These are phyloP conservation scores for Monosporascus cannonballus DNA, from an alignment of 2,329 filamentous ascomycete species.

Conservation along the genomic window DNA sequence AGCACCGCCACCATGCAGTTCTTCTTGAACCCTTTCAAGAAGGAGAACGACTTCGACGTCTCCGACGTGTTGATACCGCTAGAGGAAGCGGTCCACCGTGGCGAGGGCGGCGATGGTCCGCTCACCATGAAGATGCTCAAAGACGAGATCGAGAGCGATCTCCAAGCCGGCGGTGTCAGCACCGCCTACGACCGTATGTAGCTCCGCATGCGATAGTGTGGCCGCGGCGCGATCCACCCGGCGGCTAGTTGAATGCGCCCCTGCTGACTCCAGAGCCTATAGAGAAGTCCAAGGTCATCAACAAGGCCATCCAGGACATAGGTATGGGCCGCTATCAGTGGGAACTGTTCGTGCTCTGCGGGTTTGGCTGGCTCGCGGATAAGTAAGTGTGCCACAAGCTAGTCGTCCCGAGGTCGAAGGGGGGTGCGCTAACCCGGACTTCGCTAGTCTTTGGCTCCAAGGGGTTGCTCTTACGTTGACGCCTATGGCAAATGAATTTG, in stretches of 20 bases:
- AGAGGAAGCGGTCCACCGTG: background rate
- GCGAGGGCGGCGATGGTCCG: background rate
- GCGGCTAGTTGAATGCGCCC: no score
- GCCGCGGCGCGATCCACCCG: background rate
- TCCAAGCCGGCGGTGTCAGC: background rate
- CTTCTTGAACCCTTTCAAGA: constrained; percentile 6
- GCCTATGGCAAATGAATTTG: constrained; percentile 65
- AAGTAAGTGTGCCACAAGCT: constrained; percentile 47
- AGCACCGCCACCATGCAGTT: background rate
- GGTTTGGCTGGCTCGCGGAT: constrained; percentile 77
- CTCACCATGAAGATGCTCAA: background rate
- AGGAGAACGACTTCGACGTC: background rate
- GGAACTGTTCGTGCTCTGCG: constrained; percentile 70
- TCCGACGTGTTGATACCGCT: constrained; percentile 2
- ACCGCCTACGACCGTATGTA: constrained; percentile 4
- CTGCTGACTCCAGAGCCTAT: background rate
- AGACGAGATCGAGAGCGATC: background rate
- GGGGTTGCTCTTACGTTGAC: constrained; percentile 69
- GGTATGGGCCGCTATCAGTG: constrained; percentile 82
- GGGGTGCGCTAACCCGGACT: background rate
- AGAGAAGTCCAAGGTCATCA: constrained; percentile 70
- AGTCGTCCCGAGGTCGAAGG: background rate
- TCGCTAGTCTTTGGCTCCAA: constrained; percentile 59
- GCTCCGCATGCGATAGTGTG: background rate
- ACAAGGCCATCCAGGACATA: constrained; percentile 75